Conservation (phyloP, 2,329 filamentous ascomycete species). For the Tolypocladium ovalisporum region DNA sequence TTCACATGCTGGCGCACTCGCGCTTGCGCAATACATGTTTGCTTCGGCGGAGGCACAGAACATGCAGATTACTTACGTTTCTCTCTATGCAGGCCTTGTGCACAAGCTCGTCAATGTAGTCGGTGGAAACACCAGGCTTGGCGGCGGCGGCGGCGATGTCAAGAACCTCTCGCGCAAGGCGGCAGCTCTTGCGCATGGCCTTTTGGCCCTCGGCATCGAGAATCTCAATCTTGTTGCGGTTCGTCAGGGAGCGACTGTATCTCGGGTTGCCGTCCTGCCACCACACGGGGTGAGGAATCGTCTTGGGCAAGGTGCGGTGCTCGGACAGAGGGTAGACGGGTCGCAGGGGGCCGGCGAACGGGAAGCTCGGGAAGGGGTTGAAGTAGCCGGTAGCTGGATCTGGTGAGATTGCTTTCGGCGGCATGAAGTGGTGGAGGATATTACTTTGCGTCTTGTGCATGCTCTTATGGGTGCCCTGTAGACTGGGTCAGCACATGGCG, state of each 20-base stretch:
- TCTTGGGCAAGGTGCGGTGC: constrained; percentile 61
- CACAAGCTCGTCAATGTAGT: constrained; percentile 88
- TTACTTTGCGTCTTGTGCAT: constrained; percentile 62
- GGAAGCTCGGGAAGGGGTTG: constrained; percentile 86
- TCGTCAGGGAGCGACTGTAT: constrained; percentile 47
- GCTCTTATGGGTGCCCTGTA: constrained; percentile 66
- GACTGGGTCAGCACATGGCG: constrained; percentile 6
- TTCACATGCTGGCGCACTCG: background rate
- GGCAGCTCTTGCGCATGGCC: constrained; percentile 87
- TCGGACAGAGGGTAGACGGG: constrained; percentile 80
- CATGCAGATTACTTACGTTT: constrained; percentile 49
- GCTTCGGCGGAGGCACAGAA: background rate
- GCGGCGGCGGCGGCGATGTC: constrained; percentile 79
- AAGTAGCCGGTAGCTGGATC: constrained; percentile 80
- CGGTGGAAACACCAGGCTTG: constrained; percentile 88
- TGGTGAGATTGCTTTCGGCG: constrained; percentile 78
- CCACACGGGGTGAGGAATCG: constrained; percentile 80
- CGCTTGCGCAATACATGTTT: background rate
- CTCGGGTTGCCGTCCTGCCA: constrained; percentile 69
- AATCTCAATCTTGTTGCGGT: constrained; percentile 72
- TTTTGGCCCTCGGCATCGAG: constrained; percentile 72
- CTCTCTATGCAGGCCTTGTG: constrained; percentile 92
- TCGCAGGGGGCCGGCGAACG: constrained; percentile 69
- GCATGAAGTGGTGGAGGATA: constrained; percentile 62
- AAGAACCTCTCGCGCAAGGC: constrained; percentile 77